phyloP scores from a whole-genome alignment of 169 alveolate genomes.

The Plasmodium falciparum region DNA sequence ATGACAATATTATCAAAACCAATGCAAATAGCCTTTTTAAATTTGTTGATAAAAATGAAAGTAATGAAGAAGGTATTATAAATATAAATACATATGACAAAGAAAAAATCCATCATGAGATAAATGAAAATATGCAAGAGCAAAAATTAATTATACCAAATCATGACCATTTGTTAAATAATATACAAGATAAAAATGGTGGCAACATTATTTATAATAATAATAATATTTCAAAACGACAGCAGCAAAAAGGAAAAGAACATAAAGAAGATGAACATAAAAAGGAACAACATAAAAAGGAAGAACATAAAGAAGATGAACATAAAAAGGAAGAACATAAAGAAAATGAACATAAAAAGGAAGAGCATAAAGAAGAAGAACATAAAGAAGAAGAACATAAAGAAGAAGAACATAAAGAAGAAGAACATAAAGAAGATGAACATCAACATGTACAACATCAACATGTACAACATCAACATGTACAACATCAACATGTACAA shows the following conservation, averaged over 20 bases:
- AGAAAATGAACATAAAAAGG: not conserved
- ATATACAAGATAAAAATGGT: too few species aligned
- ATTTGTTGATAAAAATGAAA: slow-evolving; percentile 16
- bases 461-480: not conserved
- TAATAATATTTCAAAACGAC: too few species aligned
- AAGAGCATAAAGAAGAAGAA: not conserved
- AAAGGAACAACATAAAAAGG: too few species aligned
- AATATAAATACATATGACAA: not conserved
- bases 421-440: not conserved
- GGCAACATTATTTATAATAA: too few species aligned
- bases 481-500: too few species aligned
- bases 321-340: not conserved
- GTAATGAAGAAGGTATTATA: not conserved
- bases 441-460: too few species aligned
- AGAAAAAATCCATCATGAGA: not conserved
- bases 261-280: too few species aligned
- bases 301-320: not conserved
- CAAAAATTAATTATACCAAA: too few species aligned
- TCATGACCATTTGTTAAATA: too few species aligned
- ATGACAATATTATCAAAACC: slow-evolving; percentile 22
- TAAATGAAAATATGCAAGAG: too few species aligned
- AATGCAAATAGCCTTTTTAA: slow-evolving; percentile 11
- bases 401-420: slow-evolving; percentile 21
- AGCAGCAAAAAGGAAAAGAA: too few species aligned
- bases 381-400: slow-evolving; percentile 7